Evolutionary conservation across 2,329 filamentous ascomycete species (phyloP).

Genomic region (Exophiala sp.): DNA sequence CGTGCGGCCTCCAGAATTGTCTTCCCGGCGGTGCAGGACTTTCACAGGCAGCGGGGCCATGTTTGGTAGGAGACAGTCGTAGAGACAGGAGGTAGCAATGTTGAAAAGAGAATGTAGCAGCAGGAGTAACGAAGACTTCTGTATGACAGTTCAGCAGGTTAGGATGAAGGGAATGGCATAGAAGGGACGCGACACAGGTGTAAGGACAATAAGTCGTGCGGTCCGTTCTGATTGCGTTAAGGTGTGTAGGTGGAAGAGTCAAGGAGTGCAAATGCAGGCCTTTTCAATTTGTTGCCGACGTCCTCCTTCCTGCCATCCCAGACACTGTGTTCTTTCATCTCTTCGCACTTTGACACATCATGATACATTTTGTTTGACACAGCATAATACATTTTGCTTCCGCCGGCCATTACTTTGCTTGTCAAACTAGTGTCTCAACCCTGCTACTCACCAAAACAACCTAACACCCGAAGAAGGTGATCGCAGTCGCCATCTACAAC

Average conservation of each 20-base stretch:
- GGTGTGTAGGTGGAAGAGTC: too few relatives aligned
- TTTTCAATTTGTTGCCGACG: neutral
- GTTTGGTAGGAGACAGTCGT: neutral
- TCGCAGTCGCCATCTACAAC: neutral
- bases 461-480: neutral
- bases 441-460: neutral
- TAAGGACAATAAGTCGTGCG: too few relatives aligned
- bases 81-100: neutral
- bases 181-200: too few relatives aligned
- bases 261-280: neutral
- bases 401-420: neutral
- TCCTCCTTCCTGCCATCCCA: neutral
- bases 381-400: neutral
- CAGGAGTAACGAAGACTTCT: too few relatives aligned
- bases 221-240: too few relatives aligned
- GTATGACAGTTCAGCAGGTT: neutral
- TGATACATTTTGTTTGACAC: too few relatives aligned
- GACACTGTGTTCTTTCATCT: neutral
- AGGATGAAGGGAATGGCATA: neutral
- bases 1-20: constrained; percentile 7
- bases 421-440: neutral
- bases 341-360: neutral
- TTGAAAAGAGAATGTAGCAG: neutral
- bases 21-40: constrained; percentile 9
- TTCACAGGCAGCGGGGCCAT: constrained; percentile 12